Evolutionary conservation across 495 filamentous ascomycete genomes (phyloP).

Genomic region (Jackrogersella multiformis): DNA sequence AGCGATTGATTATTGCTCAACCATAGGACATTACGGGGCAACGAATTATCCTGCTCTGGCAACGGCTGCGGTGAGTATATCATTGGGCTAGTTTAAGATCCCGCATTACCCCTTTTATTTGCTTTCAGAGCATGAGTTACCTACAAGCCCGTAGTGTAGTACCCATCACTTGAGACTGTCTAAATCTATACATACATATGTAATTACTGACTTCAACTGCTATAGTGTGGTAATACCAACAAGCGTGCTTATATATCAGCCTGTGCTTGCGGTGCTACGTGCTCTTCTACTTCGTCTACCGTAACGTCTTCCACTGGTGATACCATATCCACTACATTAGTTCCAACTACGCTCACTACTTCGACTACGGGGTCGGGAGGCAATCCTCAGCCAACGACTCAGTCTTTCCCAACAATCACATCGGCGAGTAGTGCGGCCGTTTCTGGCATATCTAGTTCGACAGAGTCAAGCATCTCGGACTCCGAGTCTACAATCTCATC

Average conservation of each 20-base stretch:
- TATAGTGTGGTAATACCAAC: constrained; percentile 40
- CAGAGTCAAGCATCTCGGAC: too few species aligned
- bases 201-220: constrained; percentile 4
- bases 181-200: neutral
- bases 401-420: neutral
- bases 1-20: constrained; percentile 41
- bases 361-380: constrained; percentile 9
- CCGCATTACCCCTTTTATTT: neutral
- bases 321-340: neutral
- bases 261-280: constrained; percentile 38
- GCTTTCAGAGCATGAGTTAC: neutral
- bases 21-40: constrained; percentile 38
- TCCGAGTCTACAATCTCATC: neutral
- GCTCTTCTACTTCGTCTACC: constrained; percentile 26
- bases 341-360: constrained; percentile 22
- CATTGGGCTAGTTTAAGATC: neutral
- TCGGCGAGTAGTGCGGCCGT: neutral
- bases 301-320: constrained; percentile 6
- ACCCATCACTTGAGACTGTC: too few species aligned
- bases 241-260: constrained; percentile 38
- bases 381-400: constrained; percentile 4
- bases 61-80: constrained; percentile 34
- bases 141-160: neutral
- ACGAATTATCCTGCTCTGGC: constrained; percentile 43
- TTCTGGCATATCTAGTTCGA: neutral